Conservation (phyloP, 129 eudicot species). For the Pulicaria dysenterica region DNA sequence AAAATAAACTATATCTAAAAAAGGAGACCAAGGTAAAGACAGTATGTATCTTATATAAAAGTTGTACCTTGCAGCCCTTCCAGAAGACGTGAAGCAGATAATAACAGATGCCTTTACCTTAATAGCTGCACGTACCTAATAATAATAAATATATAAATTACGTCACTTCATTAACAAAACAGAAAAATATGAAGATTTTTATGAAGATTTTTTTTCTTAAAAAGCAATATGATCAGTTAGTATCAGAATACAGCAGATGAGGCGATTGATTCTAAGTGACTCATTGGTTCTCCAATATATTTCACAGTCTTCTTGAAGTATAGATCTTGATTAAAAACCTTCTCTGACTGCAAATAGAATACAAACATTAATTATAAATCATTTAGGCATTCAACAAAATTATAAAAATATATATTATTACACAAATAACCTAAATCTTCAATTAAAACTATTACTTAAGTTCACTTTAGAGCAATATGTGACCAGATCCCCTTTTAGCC, state of each 20-base stretch:
- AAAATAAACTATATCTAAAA: conserved; percentile 3
- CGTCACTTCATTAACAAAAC: neutral
- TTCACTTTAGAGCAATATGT: neutral
- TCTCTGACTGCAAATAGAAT: conserved; percentile 52
- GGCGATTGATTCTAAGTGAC: conserved; percentile 64
- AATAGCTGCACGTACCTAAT: conserved; percentile 66
- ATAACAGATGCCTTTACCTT: conserved; percentile 75
- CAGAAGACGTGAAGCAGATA: conserved; percentile 70
- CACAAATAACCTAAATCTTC: neutral
- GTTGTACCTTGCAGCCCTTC: conserved; percentile 71
- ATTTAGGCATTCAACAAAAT: too few species aligned
- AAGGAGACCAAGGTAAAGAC: neutral
- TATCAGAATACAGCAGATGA: conserved; percentile 56
- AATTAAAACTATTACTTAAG: neutral
- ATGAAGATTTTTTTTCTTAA: too few species aligned
- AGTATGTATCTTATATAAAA: neutral
- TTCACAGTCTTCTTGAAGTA: conserved; percentile 71
- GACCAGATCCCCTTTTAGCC: neutral
- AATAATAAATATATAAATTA: conserved; percentile 12
- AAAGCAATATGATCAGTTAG: neutral
- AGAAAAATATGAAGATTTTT: neutral
- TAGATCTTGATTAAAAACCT: conserved; percentile 64
- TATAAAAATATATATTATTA: neutral
- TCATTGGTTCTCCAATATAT: conserved; percentile 73
- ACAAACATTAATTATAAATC: neutral